Conservation (phyloP, 345 rosid genomes). For the Salix brachista region DNA sequence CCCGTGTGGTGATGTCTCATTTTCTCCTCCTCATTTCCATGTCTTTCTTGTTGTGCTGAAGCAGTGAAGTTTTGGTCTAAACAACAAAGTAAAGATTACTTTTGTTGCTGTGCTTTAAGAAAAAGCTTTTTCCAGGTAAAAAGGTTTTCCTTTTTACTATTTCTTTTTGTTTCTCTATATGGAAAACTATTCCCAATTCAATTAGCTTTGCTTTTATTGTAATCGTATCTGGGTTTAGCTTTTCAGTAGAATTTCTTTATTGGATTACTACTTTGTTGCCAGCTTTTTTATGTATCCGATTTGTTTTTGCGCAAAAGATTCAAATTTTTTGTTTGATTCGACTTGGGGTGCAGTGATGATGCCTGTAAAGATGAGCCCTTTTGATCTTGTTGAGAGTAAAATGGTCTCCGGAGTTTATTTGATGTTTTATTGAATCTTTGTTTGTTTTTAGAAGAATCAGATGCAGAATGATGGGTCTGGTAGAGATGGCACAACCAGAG, state of each 20-base stretch:
- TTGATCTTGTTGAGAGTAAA: neutral
- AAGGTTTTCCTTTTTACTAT: neutral
- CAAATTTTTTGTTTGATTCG: neutral
- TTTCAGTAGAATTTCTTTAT: neutral
- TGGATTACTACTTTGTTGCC: neutral
- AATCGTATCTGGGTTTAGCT: neutral
- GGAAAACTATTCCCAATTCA: neutral
- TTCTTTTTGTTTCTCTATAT: neutral
- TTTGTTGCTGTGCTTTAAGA: neutral
- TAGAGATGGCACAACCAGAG: conserved; percentile 15
- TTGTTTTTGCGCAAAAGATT: neutral
- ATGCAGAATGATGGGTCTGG: conserved; percentile 41
- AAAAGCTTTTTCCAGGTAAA: neutral
- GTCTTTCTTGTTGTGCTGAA: neutral
- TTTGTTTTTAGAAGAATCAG: conserved; percentile 14
- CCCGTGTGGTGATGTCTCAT: neutral
- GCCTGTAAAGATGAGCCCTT: neutral
- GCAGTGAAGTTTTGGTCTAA: neutral
- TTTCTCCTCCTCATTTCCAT: neutral
- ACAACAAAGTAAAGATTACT: neutral
- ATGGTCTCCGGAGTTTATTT: neutral
- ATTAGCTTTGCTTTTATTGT: neutral
- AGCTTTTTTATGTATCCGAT: neutral
- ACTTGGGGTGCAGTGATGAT: neutral
- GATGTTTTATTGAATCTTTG: conserved; percentile 4